A percentile compares a stretch with the other conserved stretches of the same genome.
These are phyloP conservation scores for Pseudogymnoascus sp. DNA, from an alignment of 2,329 filamentous ascomycete genomes.

Conservation along the genomic window DNA sequence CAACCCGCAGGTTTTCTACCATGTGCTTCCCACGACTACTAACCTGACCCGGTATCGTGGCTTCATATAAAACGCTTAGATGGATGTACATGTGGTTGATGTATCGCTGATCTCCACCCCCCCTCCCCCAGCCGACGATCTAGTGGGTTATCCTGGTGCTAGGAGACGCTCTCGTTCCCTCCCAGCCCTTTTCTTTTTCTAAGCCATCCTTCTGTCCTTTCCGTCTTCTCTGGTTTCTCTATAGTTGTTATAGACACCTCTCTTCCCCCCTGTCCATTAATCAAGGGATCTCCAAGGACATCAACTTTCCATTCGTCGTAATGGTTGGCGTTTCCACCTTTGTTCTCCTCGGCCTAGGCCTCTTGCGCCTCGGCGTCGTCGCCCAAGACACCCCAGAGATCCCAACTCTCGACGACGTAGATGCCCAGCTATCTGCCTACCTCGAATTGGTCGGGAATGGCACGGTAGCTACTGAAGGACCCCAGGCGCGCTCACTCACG, in stretches of 20 bases:
- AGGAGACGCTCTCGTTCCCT: background rate
- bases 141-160: background rate
- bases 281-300: background rate
- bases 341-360: background rate
- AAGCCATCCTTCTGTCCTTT: background rate
- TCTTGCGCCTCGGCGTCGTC: background rate
- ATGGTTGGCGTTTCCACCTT: conserved; percentile 1
- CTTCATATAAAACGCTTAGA: background rate
- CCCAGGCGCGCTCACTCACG: background rate
- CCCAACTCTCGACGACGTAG: background rate
- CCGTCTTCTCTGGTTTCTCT: background rate
- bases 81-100: background rate
- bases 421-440: background rate
- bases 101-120: background rate
- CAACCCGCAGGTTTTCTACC: background rate
- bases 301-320: background rate
- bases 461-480: background rate
- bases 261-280: background rate
- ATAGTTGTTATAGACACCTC: background rate
- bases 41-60: background rate
- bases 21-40: background rate
- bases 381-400: background rate
- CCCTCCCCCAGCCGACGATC: background rate
- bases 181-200: background rate
- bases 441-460: background rate